Percentiles rank a stretch among this genome's conserved stretches.
Conservation (phyloP, 2,329 filamentous ascomycete genomes). For the Ilyonectria destructans region DNA sequence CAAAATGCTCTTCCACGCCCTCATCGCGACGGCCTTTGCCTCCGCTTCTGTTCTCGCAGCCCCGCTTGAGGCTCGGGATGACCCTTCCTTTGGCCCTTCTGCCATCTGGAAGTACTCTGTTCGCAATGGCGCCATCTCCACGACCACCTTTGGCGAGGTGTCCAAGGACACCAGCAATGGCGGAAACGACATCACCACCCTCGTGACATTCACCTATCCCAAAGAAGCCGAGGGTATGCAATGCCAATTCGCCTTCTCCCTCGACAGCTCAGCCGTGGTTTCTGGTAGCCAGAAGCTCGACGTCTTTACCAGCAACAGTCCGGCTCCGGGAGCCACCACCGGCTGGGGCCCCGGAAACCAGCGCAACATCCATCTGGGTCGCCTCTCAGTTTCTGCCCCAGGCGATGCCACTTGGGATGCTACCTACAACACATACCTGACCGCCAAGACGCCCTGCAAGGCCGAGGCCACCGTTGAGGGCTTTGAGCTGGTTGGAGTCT, state of each 20-base stretch:
- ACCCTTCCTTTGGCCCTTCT: constrained; percentile 39
- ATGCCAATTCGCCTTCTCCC: constrained; percentile 46
- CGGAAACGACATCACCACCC: constrained; percentile 46
- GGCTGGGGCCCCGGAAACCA: constrained; percentile 47
- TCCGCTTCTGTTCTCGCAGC: constrained; percentile 36
- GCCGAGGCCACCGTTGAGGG: constrained; percentile 23
- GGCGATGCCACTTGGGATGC: constrained; percentile 24
- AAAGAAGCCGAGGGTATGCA: constrained; percentile 35
- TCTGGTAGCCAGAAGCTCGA: constrained; percentile 46
- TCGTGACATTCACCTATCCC: constrained; percentile 49
- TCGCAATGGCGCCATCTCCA: constrained; percentile 39
- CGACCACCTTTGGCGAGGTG: constrained; percentile 15
- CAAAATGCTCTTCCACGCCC: constrained; percentile 41
- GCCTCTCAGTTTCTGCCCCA: constrained; percentile 11
- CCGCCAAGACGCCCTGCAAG: constrained; percentile 26
- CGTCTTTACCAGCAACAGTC: constrained; percentile 42
- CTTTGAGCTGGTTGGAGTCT: constrained; percentile 33
- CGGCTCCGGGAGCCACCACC: constrained; percentile 37
- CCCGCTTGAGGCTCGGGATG: constrained; percentile 32
- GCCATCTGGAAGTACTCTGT: constrained; percentile 40
- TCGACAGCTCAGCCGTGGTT: constrained; percentile 35
- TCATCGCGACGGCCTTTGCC: constrained; percentile 37
- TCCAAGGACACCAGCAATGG: constrained; percentile 39
- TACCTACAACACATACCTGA: constrained; percentile 24
- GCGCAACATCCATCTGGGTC: constrained; percentile 41